A percentile compares a stretch with the other conserved stretches of the same genome.
Evolutionary conservation across 164 flowering plant genomes (phyloP).

Genomic region (Sedum album): DNA sequence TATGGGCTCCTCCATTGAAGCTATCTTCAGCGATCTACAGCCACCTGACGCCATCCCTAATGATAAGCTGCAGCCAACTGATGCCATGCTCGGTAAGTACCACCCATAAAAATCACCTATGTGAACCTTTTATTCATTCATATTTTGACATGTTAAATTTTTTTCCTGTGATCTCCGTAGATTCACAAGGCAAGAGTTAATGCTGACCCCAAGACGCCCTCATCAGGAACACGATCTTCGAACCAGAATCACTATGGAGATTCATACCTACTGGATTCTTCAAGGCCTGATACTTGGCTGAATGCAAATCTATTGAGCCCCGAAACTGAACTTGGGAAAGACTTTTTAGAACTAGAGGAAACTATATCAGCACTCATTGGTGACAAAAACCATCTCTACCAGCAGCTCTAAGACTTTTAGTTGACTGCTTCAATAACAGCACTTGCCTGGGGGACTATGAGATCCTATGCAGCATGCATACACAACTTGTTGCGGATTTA

Average conservation of each 20-base stretch:
- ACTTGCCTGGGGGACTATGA: background rate
- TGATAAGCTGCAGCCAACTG: background rate
- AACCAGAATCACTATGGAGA: background rate
- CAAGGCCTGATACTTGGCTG: slow-evolving; percentile 1
- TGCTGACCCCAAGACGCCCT: background rate
- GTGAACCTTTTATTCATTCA: background rate
- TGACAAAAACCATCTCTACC: background rate
- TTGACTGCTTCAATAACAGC: background rate
- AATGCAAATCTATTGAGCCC: background rate
- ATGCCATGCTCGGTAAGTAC: background rate
- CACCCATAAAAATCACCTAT: background rate
- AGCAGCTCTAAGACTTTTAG: background rate
- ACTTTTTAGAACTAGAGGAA: background rate
- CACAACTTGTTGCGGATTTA: no score
- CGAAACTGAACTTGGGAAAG: background rate
- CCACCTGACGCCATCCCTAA: background rate
- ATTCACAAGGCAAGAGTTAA: background rate
- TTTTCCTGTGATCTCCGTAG: background rate
- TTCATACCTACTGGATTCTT: background rate
- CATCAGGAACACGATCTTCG: background rate
- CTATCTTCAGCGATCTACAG: slow-evolving; percentile 27
- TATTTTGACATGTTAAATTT: background rate
- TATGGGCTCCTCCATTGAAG: slow-evolving; percentile 34
- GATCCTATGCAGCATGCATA: no score
- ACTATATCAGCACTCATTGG: background rate